These are phyloP conservation scores for Rhizoclosmatium globosum DNA, from an alignment of 192 early-diverging fungal genomes.

Conservation along the genomic window DNA sequence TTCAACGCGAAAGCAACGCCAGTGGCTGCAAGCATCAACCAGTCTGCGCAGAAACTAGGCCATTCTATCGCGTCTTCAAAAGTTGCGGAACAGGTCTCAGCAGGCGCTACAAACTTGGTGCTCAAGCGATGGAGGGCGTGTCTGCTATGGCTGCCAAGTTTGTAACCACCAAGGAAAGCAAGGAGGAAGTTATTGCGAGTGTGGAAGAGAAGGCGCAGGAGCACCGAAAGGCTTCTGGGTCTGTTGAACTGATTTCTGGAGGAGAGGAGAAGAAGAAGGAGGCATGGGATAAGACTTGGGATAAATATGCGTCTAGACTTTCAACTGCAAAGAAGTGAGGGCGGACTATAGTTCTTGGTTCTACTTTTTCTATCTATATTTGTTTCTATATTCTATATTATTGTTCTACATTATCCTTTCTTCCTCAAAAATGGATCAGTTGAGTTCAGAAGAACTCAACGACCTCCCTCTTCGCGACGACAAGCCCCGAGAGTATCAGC, in stretches of 20 bases:
- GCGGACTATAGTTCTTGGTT: too few species aligned
- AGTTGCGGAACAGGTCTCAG: not conserved
- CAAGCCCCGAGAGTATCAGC: conserved; percentile 32
- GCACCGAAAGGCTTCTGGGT: not conserved
- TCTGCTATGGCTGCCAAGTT: not conserved
- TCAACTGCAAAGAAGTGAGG: conserved; percentile 17
- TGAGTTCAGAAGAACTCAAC: too few species aligned
- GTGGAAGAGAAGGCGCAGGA: not conserved
- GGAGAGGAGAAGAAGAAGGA: not conserved
- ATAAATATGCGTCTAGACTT: not conserved
- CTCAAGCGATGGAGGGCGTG: not conserved
- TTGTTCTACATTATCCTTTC: too few species aligned
- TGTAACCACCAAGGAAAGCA: not conserved
- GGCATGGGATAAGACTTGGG: conserved; percentile 7
- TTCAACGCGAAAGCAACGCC: not conserved
- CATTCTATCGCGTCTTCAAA: not conserved
- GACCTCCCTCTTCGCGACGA: not conserved
- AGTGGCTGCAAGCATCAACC: not conserved
- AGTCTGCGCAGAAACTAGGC: not conserved
- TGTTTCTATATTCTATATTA: too few species aligned
- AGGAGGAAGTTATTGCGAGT: not conserved
- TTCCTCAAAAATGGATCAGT: too few species aligned
- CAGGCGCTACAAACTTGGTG: not conserved
- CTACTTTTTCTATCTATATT: too few species aligned
- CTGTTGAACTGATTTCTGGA: not conserved